These are phyloP conservation scores for Ilyonectria robusta DNA, from an alignment of 2,329 filamentous ascomycete species.

Conservation along the genomic window DNA sequence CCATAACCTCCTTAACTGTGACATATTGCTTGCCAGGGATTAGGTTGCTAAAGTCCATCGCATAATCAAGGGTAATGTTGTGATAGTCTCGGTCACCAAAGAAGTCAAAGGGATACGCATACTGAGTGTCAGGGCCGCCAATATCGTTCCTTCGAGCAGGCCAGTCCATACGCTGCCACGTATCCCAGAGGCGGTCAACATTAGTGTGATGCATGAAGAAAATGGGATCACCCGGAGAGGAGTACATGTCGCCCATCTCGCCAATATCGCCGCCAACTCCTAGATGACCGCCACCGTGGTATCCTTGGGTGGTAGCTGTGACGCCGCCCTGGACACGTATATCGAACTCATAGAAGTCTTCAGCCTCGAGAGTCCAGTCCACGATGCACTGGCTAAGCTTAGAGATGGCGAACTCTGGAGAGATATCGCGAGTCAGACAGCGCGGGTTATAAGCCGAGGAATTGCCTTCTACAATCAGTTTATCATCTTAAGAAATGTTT, in stretches of 20 bases:
- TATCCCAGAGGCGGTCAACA: conserved; percentile 47
- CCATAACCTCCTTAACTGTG: conserved; percentile 31
- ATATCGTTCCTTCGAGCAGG: conserved; percentile 47
- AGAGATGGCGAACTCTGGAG: conserved; percentile 29
- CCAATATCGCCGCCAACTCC: conserved; percentile 50
- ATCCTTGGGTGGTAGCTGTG: conserved; percentile 33
- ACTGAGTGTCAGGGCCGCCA: conserved; percentile 51
- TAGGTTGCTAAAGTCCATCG: conserved; percentile 30
- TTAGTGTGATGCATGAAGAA: conserved; percentile 48
- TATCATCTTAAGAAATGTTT: background rate
- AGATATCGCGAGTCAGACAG: conserved; percentile 52
- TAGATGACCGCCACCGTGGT: conserved; percentile 46
- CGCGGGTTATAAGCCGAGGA: conserved; percentile 47
- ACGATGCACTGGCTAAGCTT: conserved; percentile 28
- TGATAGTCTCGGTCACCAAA: conserved; percentile 49
- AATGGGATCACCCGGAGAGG: conserved; percentile 43
- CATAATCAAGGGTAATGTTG: conserved; percentile 51
- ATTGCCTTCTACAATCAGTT: background rate
- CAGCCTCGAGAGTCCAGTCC: conserved; percentile 37
- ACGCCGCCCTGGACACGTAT: conserved; percentile 44
- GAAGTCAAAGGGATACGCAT: conserved; percentile 52
- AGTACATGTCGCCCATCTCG: conserved; percentile 47
- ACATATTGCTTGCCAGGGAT: conserved; percentile 16
- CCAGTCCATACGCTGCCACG: conserved; percentile 52
- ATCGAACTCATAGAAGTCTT: conserved; percentile 47